Base-by-base conservation (phyloP, 345 rosid genomes). In the Mercurialis annua region DNA sequence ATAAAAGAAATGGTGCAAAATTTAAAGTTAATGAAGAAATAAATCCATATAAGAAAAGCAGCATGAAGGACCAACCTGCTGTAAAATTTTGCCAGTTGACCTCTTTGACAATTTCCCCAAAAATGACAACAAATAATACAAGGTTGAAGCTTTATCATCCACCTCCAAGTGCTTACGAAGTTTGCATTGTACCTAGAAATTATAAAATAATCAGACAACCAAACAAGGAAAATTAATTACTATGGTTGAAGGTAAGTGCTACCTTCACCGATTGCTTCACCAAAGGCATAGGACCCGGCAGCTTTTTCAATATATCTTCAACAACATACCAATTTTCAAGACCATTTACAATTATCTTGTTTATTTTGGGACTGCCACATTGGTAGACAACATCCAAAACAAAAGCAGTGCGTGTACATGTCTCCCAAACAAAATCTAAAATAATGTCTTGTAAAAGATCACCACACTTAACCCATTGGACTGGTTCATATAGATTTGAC, bases 261-360 rank as follows among this genome's bases (percentile, higher is more conserved):
- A 89, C 98, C 98, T 90, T 93, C 73, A 84, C 94, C 98, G 97
- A 93, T 53, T 83, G 89, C 76, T 85, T 84, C 73, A 93, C 89
- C 83, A 90, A 66, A 69, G 86, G 73, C 69, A 67, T 72, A 23
- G 92, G 98, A 82, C 78, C 82, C 51, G 88, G 83, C 70, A 87
- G 63, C 72, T 34, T 62, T 62, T 61, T 76, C 56, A 84, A 79
- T 77, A 79, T 71, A 64, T 69, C 71, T 71, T 73, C 85, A 79
- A 85, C 94, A 68, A 70, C 59, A 17, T 85, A 80, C 98, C 97
- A 93, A 65, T 64, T 79, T 76, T 83, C 87, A 48, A 93, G 86
- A 74, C 81, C 71, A 57, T 61, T 66, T 30, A 82, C 58, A 66
- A 80, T 65, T 56, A 77, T 65, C 70, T 72, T 79, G 72, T 80